These are phyloP conservation scores for Cercospora zeina DNA, from an alignment of 2,329 filamentous ascomycete genomes.

Conservation along the genomic window DNA sequence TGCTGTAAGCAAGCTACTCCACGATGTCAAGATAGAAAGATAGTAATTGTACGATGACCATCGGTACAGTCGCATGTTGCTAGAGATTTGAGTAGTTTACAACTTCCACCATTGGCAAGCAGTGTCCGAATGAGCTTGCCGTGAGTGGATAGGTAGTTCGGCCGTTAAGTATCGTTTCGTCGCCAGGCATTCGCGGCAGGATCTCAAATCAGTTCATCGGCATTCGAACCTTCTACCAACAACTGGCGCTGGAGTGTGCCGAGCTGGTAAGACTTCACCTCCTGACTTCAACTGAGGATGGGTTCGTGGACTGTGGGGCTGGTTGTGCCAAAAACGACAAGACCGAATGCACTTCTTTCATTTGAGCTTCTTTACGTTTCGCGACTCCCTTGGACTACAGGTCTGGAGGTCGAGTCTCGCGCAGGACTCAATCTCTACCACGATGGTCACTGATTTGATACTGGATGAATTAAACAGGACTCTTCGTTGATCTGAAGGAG, in stretches of 20 bases:
- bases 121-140: too few relatives aligned
- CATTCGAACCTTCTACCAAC: background rate
- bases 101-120: too few relatives aligned
- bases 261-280: background rate
- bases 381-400: background rate
- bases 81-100: background rate
- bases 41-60: background rate
- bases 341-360: background rate
- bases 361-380: background rate
- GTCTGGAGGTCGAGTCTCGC: background rate
- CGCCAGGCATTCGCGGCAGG: too few relatives aligned
- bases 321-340: background rate
- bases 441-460: background rate
- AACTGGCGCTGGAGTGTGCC: background rate
- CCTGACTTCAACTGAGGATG: background rate
- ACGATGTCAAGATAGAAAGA: background rate
- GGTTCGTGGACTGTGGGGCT: background rate
- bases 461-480: too few relatives aligned
- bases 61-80: background rate
- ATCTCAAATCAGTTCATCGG: background rate
- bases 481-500: too few relatives aligned
- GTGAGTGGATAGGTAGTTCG: too few relatives aligned
- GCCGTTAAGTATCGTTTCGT: too few relatives aligned
- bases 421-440: background rate
- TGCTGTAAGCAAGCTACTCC: background rate